Evolutionary conservation across 2,329 filamentous ascomycete species (phyloP), one percentile per base, ranked within the genome.

Genomic region (Tolypocladium tundrense): DNA sequence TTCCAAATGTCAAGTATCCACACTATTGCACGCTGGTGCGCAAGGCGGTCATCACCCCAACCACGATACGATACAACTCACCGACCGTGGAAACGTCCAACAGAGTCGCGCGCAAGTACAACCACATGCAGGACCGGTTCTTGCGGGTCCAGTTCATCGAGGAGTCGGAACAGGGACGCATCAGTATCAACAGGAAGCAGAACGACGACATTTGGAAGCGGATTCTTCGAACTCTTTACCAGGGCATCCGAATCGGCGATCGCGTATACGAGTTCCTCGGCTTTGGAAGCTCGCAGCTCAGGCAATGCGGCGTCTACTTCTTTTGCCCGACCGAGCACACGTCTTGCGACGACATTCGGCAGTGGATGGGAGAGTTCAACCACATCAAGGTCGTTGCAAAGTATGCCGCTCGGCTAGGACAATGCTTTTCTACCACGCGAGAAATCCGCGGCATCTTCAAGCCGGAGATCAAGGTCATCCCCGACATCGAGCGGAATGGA

Each of bases 351-450:
- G 79, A 87, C 54, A 97, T 99, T 58, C 87, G 93, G 5, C 71
- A 78, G 39, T 92, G 88, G 84, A 96, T 97, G 88, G 94, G 94
- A 0, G 76, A 88, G 16, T 96, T 99, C 65, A 79, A 78, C 16
- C 83, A 91, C 61, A 97, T 97, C 70, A 84, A 80, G 57, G 82
- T 88, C 33, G 82, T 96, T n/a, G 92, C 93, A 37, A 97, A 96
- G 67, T 90, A 92, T 69, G 89, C 91, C 53, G 91, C 94, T 35
- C 84, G 94, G 35, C 77, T 97, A 21, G 94, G 94, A 0, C 94
- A 97, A 72, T 97, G 92, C 69, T 97, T 99, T 68, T 97, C 94
- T 0, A 97, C 93, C 0, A 99, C 94, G 0, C 78, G 89, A 60
- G 85, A 88, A 13, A 85, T 96, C 48, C 79, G 77, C 35, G 80